Conservation (phyloP, 495 filamentous ascomycete species). For the Aspergillus conjunctus region DNA sequence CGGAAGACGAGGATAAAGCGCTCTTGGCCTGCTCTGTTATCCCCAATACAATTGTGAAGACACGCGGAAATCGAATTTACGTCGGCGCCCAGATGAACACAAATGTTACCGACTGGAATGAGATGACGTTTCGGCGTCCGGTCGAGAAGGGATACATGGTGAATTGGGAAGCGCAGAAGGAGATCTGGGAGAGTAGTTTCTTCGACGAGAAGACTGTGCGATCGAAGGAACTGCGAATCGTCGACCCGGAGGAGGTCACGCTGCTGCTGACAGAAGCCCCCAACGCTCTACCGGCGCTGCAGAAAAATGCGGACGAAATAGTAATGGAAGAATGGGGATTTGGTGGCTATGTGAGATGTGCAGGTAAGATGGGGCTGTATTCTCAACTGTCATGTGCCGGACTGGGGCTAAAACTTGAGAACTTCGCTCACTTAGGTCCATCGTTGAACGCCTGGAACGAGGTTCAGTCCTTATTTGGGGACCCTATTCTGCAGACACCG, state of each 20-base stretch:
- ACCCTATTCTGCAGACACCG: conserved; percentile 37
- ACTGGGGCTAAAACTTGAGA: not conserved
- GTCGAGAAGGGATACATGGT: conserved; percentile 95
- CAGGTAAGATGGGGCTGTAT: conserved; percentile 41
- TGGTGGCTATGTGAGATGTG: conserved; percentile 73
- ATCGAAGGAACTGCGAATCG: conserved; percentile 39
- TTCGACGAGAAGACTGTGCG: conserved; percentile 70
- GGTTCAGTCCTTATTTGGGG: conserved; percentile 62
- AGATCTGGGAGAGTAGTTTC: conserved; percentile 93
- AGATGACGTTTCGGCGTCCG: conserved; percentile 82
- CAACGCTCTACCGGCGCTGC: conserved; percentile 78
- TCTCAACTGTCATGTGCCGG: not conserved
- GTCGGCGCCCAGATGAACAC: conserved; percentile 75
- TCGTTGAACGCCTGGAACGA: conserved; percentile 86
- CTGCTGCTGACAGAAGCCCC: conserved; percentile 87
- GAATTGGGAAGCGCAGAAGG: conserved; percentile 95
- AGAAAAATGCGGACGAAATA: conserved; percentile 92
- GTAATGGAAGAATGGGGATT: conserved; percentile 99
- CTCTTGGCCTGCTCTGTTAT: conserved; percentile 63
- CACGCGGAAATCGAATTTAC: conserved; percentile 74
- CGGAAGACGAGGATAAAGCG: conserved; percentile 44
- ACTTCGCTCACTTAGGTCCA: conserved; percentile 48
- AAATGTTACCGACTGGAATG: conserved; percentile 84
- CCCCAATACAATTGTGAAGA: conserved; percentile 85
- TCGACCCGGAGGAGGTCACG: conserved; percentile 69